Conservation (phyloP, 2,329 filamentous ascomycete genomes). For the Penicillium glabrum region DNA sequence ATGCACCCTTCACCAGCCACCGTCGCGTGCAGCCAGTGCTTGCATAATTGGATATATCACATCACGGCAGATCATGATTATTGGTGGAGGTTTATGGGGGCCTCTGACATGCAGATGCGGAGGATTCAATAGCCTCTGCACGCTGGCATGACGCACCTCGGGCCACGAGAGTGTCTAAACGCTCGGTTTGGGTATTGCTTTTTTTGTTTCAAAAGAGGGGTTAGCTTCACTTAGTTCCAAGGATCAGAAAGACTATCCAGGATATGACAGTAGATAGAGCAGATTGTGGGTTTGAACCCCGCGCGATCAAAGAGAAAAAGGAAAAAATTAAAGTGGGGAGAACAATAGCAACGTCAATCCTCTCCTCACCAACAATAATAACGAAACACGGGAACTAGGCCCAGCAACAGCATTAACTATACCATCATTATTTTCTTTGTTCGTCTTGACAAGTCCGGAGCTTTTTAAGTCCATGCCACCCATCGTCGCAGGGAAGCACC, state of each 20-base stretch:
- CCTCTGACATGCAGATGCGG: slow-evolving; percentile 17
- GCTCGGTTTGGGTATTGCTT: background rate
- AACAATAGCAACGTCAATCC: slow-evolving; percentile 9
- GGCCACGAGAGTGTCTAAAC: slow-evolving; percentile 6
- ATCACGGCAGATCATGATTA: slow-evolving; percentile 2
- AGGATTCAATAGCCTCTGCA: slow-evolving; percentile 18
- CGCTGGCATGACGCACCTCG: slow-evolving; percentile 14
- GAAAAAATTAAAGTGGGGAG: slow-evolving; percentile 8
- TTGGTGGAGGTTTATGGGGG: slow-evolving; percentile 4
- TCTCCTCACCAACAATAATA: slow-evolving; percentile 1
- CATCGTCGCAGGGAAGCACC: slow-evolving; percentile 34
- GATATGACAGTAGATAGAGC: background rate
- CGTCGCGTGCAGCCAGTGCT: slow-evolving; percentile 9
- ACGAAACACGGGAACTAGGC: background rate
- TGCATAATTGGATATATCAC: slow-evolving; percentile 15
- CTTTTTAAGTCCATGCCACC: slow-evolving; percentile 29
- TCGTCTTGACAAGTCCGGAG: background rate
- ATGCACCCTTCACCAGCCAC: slow-evolving; percentile 14
- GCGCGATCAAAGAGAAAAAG: background rate
- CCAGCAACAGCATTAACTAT: background rate
- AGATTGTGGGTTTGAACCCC: background rate
- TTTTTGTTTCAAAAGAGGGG: background rate
- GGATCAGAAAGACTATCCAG: background rate
- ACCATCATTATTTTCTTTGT: background rate
- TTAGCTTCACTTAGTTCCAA: background rate